A percentile compares a stretch with the other conserved stretches of the same genome.
These are phyloP conservation scores for Rubroboletus pulcherrimus DNA, from an alignment of 768 basidiomycete species.

Conservation along the genomic window DNA sequence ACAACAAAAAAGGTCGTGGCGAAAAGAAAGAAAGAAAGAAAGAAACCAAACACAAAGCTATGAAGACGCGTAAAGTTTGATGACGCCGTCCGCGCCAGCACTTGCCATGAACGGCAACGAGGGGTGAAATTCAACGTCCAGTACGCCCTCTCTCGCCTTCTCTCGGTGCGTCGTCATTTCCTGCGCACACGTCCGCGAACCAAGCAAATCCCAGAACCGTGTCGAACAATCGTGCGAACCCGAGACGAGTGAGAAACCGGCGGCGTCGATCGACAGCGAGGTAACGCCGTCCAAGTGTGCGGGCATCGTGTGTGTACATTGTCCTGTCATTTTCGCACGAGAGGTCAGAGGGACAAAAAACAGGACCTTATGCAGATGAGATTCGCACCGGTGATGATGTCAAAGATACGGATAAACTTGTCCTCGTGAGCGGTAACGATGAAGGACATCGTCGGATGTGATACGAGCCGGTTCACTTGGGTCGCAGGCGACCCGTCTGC, in stretches of 20 bases:
- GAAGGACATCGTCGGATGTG: constrained; percentile 86
- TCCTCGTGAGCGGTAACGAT: constrained; percentile 93
- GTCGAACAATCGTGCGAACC: constrained; percentile 92
- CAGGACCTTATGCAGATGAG: background rate
- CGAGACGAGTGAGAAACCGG: constrained; percentile 84
- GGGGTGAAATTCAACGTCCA: constrained; percentile 83
- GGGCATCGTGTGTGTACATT: constrained; percentile 85
- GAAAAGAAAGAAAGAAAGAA: background rate
- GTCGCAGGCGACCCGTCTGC: constrained; percentile 71
- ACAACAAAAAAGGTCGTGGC: background rate
- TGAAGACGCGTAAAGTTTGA: constrained; percentile 88
- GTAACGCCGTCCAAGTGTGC: constrained; percentile 93
- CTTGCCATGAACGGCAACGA: constrained; percentile 85
- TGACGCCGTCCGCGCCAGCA: constrained; percentile 92
- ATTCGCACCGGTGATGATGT: constrained; percentile 72
- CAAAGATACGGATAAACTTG: constrained; percentile 88
- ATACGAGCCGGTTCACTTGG: constrained; percentile 82
- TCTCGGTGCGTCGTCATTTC: constrained; percentile 87
- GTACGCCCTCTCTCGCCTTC: constrained; percentile 87
- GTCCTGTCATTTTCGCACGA: constrained; percentile 41
- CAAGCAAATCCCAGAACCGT: constrained; percentile 91
- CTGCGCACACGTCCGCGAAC: constrained; percentile 76
- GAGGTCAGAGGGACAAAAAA: background rate
- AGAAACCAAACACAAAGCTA: constrained; percentile 20
- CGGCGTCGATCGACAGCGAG: constrained; percentile 81